Conservation (phyloP, 1,284 basidiomycete genomes). For the Fomes fomentarius region DNA sequence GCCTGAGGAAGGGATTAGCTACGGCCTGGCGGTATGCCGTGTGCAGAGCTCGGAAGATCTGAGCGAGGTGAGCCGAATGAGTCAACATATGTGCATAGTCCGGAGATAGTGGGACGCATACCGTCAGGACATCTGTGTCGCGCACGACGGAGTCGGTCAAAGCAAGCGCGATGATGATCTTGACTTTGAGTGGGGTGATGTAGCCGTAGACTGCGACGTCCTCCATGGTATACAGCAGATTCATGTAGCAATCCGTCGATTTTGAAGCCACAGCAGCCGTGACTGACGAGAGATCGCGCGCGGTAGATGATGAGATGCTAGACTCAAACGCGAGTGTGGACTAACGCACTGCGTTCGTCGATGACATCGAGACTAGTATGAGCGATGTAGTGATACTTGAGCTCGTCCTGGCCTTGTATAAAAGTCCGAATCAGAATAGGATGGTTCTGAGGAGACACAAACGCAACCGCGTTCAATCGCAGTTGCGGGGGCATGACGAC, state of each 20-base stretch:
- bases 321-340: slow-evolving; percentile 10
- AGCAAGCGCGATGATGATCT: slow-evolving; percentile 76
- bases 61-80: neutral
- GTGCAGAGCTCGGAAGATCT: slow-evolving; percentile 83
- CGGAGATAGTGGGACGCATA: slow-evolving; percentile 37
- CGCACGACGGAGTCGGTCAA: slow-evolving; percentile 79
- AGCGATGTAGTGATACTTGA: slow-evolving; percentile 84
- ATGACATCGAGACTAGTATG: slow-evolving; percentile 82
- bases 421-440: slow-evolving; percentile 78
- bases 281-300: slow-evolving; percentile 37
- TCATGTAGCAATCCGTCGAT: slow-evolving; percentile 73
- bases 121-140: slow-evolving; percentile 72
- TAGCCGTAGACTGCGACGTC: slow-evolving; percentile 85
- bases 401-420: slow-evolving; percentile 57
- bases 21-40: slow-evolving; percentile 79
- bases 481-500: slow-evolving; percentile 61
- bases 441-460: slow-evolving; percentile 79
- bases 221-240: slow-evolving; percentile 79
- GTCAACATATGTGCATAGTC: neutral
- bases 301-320: neutral
- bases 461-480: slow-evolving; percentile 76
- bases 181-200: slow-evolving; percentile 79
- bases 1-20: slow-evolving; percentile 77
- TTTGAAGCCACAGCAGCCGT: slow-evolving; percentile 53
- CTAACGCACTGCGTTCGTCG: slow-evolving; percentile 62